Percentiles rank a stretch among this genome's conserved stretches.
Evolutionary conservation across 805 yeast genomes (phyloP).

Genomic region (Zygoascus ofunaensis): DNA sequence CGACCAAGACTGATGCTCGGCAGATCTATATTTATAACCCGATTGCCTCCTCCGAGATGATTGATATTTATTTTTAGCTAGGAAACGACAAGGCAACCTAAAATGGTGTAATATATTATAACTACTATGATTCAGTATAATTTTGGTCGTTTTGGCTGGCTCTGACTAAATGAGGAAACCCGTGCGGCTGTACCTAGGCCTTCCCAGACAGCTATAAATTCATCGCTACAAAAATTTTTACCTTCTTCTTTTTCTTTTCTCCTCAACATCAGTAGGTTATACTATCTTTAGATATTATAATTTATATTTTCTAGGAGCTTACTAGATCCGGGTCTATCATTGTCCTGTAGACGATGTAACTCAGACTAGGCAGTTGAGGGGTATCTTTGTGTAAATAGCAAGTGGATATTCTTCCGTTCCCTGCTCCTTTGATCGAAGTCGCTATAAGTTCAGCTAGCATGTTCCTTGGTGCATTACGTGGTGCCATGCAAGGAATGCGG

Average conservation of each 20-base stretch:
- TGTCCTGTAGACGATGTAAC: constrained; percentile 16
- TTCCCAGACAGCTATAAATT: background rate
- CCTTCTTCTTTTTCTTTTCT: constrained; percentile 7
- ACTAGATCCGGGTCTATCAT: constrained; percentile 8
- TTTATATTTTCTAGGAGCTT: constrained; percentile 17
- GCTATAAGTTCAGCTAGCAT: constrained; percentile 23
- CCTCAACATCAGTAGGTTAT: constrained; percentile 23
- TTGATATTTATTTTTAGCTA: background rate
- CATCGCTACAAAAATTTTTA: background rate
- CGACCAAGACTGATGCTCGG: background rate
- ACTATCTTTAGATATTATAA: constrained; percentile 24
- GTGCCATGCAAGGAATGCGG: constrained; percentile 17
- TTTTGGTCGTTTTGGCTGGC: too few relatives aligned
- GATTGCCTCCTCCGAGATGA: background rate
- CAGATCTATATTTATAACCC: background rate
- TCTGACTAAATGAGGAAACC: too few relatives aligned
- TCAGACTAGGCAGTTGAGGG: constrained; percentile 20
- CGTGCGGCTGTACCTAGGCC: too few relatives aligned
- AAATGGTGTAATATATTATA: too few relatives aligned
- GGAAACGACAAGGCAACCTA: too few relatives aligned
- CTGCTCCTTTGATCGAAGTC: constrained; percentile 30
- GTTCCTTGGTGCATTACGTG: constrained; percentile 12
- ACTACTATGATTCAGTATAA: too few relatives aligned
- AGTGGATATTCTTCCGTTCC: constrained; percentile 31
- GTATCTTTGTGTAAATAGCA: constrained; percentile 20